Percentiles rank a stretch among this genome's conserved stretches.
Conservation (phyloP, 345 rosid species). For the Eucalyptus regnans region DNA sequence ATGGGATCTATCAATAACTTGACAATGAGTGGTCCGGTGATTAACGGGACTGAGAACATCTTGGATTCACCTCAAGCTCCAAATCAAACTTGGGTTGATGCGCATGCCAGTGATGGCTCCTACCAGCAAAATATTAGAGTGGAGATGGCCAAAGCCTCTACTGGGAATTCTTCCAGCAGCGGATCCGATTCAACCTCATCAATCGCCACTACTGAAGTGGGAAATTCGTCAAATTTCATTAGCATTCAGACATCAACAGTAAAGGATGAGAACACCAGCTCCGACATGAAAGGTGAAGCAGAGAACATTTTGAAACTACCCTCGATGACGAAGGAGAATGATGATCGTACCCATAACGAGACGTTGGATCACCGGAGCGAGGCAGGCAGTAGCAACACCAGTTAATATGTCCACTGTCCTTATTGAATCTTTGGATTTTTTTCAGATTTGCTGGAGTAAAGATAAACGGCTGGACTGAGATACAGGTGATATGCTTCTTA, state of each 20-base stretch:
- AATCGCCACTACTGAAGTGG: background rate
- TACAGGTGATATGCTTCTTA: background rate
- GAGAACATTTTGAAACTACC: constrained; percentile 9
- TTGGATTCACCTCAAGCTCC: background rate
- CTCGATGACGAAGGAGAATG: constrained; percentile 9
- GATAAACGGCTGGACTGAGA: background rate
- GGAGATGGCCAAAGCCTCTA: background rate
- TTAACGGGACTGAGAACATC: background rate
- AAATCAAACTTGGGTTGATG: background rate
- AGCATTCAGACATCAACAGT: background rate
- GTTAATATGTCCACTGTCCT: background rate
- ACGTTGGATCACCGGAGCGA: background rate
- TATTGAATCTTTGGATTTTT: background rate
- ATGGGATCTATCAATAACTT: background rate
- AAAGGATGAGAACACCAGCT: background rate
- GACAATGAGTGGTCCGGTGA: background rate
- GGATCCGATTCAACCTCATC: background rate
- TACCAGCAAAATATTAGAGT: background rate
- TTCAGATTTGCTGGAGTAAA: background rate
- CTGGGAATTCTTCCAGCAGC: background rate
- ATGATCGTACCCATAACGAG: constrained; percentile 8
- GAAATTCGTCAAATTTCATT: background rate
- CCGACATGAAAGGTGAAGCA: background rate
- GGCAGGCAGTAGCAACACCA: constrained; percentile 4
- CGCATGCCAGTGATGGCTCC: background rate